phyloP scores from a whole-genome alignment of 768 basidiomycete species.

The Lentinula detonsa region DNA sequence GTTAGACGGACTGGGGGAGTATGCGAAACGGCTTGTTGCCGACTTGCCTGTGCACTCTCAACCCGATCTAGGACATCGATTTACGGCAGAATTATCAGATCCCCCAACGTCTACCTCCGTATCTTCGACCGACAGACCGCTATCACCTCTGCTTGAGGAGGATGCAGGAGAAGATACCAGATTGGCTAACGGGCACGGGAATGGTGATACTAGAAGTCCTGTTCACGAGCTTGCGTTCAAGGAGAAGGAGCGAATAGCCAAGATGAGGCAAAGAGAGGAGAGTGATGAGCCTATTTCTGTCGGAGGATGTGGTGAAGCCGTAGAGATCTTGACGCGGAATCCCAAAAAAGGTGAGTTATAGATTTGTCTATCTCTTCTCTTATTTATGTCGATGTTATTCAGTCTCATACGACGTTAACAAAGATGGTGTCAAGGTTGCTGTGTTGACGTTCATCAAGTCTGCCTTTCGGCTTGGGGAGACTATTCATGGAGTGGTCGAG shows the following conservation, averaged over 20 bases:
- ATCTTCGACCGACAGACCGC: neutral
- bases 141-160: neutral
- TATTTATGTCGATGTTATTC: neutral
- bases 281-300: conserved; percentile 32
- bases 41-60: neutral
- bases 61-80: neutral
- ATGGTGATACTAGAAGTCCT: conserved; percentile 33
- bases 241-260: conserved; percentile 20
- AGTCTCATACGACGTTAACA: conserved; percentile 95
- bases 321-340: conserved; percentile 86
- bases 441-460: conserved; percentile 89
- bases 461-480: conserved; percentile 89
- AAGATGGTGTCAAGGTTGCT: conserved; percentile 87
- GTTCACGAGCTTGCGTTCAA: conserved; percentile 20
- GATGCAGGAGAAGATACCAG: conserved; percentile 12
- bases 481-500: conserved; percentile 82
- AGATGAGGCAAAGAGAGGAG: conserved; percentile 23
- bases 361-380: neutral
- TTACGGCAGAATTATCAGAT: neutral
- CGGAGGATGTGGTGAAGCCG: conserved; percentile 73
- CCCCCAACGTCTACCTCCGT: neutral
- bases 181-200: conserved; percentile 19
- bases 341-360: conserved; percentile 71
- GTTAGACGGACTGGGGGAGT: conserved; percentile 1
- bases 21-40: conserved; percentile 4